Base-by-base conservation (phyloP, 2,329 filamentous ascomycete species). In the Metarhizium rileyi region DNA sequence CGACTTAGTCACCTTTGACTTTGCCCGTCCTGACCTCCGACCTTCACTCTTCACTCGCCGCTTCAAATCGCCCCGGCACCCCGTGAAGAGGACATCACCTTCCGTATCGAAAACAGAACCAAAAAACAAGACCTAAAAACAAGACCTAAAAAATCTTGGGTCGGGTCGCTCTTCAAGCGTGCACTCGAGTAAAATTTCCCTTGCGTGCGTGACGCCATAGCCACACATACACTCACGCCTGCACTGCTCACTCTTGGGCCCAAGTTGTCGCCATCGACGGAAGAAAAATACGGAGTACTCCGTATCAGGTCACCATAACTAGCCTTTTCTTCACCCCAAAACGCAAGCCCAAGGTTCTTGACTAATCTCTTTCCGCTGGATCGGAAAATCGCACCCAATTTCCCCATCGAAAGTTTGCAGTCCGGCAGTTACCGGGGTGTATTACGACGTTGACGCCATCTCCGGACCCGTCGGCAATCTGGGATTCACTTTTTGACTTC, bases 321-420 rank as follows among this genome's bases (percentile, higher is more conserved):
- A 22, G 18, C 16, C 23, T 25, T 27, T 47, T 18, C 18, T 46
- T 46, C 10, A n/a, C n/a, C 45, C 5, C 22, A 27, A 22, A 14
- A 47, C 16, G 16, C 30, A 33, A 16, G 5, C 30, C 30, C 12
- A 33, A 12, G 5, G 1, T 16, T 33, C 16, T 16, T n/a, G 30
- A 5, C 10, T 33, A 28, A 33, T 33, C 30, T 10, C 30, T 33
- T 52, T 53, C 54, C 52, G 53, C 54, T 52, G 54, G 50, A 45
- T 54, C 51, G 53, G 53, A 54, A 52, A n/a, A 33, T 35, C 40
- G 26, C 20, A 14, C 38, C 25, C 35, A n/a, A 38, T 38, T 38
- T 20, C n/a, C 35, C 5, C n/a, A 18, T 14, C 9, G 18, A 6
- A 38, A 20, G 16, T 38, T 38, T 16, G 35, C 35, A 16, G 9